Percentiles rank a stretch among this genome's conserved stretches.
phyloP scores from a whole-genome alignment of 768 basidiomycete species.

The Pisolithus albus region DNA sequence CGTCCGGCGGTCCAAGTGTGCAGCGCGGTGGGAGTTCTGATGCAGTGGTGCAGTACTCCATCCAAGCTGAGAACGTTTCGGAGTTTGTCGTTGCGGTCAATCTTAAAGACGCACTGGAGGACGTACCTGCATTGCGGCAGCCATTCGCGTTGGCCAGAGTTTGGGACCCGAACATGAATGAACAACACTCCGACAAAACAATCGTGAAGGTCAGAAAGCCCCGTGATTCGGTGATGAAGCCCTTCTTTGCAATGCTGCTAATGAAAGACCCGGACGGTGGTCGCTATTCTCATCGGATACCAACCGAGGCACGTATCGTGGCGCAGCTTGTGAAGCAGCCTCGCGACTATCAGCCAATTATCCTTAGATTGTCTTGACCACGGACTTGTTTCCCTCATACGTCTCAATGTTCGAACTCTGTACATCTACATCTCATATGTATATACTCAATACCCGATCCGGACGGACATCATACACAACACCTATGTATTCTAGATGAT shows the following conservation, averaged over 20 bases:
- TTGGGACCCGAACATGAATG: neutral
- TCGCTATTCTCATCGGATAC: conserved; percentile 1
- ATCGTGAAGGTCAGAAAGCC: neutral
- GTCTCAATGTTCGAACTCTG: too few relatives aligned
- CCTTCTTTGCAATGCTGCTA: conserved; percentile 1
- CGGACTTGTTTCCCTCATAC: too few relatives aligned
- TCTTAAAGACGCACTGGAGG: neutral
- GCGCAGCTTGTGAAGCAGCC: conserved; percentile 1
- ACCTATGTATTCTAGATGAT: too few relatives aligned
- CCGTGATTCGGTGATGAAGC: conserved; percentile 1
- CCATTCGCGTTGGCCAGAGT: conserved; percentile 2
- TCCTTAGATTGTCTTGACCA: neutral
- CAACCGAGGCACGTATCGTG: conserved; percentile 3
- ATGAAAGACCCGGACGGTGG: neutral
- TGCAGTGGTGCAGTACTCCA: neutral
- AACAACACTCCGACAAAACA: neutral
- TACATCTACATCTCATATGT: too few relatives aligned
- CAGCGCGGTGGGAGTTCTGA: neutral
- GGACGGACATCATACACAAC: too few relatives aligned
- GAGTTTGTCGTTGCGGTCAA: neutral
- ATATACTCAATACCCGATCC: too few relatives aligned
- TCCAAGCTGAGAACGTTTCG: neutral
- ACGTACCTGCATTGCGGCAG: neutral
- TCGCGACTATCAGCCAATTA: neutral
- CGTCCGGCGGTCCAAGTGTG: neutral